A percentile compares a stretch with the other conserved stretches of the same genome.
phyloP scores from a whole-genome alignment of 140 eudicot species.

The Erigeron philadelphicus region DNA sequence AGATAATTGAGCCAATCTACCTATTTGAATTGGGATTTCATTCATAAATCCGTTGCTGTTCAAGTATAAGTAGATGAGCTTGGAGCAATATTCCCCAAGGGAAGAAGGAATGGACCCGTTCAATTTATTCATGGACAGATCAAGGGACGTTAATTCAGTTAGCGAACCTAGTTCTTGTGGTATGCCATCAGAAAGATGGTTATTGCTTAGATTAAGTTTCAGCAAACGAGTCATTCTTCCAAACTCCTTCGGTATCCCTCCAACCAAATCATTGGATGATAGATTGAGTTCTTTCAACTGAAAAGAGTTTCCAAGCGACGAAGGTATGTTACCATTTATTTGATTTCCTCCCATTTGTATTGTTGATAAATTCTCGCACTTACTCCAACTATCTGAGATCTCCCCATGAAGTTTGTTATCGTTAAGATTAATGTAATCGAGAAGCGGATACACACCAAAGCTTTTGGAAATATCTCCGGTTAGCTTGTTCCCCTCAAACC shows the following conservation, averaged over 20 bases:
- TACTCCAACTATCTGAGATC: constrained; percentile 27
- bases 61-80: constrained; percentile 27
- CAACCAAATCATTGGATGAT: no score
- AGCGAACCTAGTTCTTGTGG: no score
- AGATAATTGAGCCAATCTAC: constrained; percentile 15
- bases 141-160: no score
- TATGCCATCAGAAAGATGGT: no score
- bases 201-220: no score
- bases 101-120: no score
- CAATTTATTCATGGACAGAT: no score
- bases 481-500: constrained; percentile 29
- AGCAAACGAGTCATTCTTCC: no score
- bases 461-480: constrained; percentile 27
- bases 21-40: constrained; percentile 23
- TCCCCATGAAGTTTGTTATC: constrained; percentile 29
- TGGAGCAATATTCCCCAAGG: constrained; percentile 4
- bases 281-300: neutral
- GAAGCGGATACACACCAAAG: constrained; percentile 31
- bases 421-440: constrained; percentile 22
- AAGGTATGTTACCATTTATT: neutral
- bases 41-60: constrained; percentile 28
- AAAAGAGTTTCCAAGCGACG: neutral
- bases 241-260: no score
- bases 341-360: constrained; percentile 24
- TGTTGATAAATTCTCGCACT: constrained; percentile 16